Conservation (phyloP, 2,329 filamentous ascomycete species). For the Aureobasidium subglaciale region DNA sequence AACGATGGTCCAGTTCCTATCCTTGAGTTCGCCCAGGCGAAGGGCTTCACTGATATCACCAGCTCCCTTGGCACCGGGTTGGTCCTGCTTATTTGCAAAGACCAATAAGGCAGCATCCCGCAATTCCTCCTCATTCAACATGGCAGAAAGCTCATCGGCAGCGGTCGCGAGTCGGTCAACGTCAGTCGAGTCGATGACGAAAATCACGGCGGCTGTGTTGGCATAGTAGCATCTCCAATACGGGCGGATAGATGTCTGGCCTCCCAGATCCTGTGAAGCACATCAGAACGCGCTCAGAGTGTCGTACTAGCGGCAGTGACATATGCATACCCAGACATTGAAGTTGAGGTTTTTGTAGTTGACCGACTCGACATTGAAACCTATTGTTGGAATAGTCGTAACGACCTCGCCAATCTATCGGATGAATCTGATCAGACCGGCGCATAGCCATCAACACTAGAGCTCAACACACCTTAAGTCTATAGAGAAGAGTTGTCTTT, state of each 20-base stretch:
- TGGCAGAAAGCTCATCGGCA: conserved; percentile 83
- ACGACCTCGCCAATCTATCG: conserved; percentile 92
- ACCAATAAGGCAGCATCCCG: conserved; percentile 87
- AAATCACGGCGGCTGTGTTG: conserved; percentile 96
- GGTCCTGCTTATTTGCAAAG: conserved; percentile 98
- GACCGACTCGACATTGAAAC: conserved; percentile 98
- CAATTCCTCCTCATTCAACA: conserved; percentile 96
- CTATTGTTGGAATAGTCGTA: conserved; percentile 97
- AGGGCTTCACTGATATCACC: conserved; percentile 94
- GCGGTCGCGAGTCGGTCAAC: conserved; percentile 91
- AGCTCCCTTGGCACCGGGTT: conserved; percentile 91
- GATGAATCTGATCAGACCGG: neutral
- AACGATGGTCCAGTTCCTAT: conserved; percentile 98
- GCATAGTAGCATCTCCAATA: conserved; percentile 99
- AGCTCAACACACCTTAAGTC: conserved; percentile 64
- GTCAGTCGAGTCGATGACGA: conserved; percentile 97
- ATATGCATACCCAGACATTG: conserved; percentile 92
- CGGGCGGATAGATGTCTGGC: conserved; percentile 95
- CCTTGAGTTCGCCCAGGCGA: conserved; percentile 80
- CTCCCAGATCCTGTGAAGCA: conserved; percentile 69
- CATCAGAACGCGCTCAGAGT: conserved; percentile 4
- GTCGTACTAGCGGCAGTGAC: conserved; percentile 15
- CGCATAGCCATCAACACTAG: neutral
- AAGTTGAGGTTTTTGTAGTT: conserved; percentile 98
- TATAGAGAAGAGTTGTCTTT: conserved; percentile 94